Evolutionary conservation across 2,329 filamentous ascomycete genomes (phyloP).

Genomic region (Penicillium verrucosum): DNA sequence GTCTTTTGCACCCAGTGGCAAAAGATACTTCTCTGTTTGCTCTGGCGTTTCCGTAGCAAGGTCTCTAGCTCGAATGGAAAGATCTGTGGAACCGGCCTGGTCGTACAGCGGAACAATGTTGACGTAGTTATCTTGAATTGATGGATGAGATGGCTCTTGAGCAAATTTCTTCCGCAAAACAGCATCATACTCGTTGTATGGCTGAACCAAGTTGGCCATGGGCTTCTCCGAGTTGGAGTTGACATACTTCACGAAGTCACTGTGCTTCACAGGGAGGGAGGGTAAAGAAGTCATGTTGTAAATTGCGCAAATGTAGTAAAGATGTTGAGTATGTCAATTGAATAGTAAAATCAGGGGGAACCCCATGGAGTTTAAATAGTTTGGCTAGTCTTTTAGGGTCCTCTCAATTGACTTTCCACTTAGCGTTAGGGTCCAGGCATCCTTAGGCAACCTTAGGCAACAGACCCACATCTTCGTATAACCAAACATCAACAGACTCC

Average conservation of each 20-base stretch:
- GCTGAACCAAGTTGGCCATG: constrained; percentile 31
- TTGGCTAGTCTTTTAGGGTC: neutral
- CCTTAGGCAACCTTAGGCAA: constrained; percentile 8
- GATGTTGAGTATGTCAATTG: neutral
- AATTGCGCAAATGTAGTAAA: neutral
- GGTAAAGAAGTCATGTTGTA: constrained; percentile 22
- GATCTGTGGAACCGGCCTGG: constrained; percentile 19
- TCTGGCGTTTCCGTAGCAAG: constrained; percentile 29
- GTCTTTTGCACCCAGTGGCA: constrained; percentile 45
- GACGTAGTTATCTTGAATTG: constrained; percentile 29
- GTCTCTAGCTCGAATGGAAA: constrained; percentile 34
- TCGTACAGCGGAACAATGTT: constrained; percentile 38
- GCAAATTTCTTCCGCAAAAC: constrained; percentile 39
- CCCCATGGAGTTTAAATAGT: neutral
- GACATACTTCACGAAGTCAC: constrained; percentile 29
- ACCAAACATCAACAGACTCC: neutral
- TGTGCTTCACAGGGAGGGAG: constrained; percentile 28
- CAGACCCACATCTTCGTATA: neutral
- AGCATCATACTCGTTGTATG: constrained; percentile 39
- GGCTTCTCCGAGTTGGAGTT: constrained; percentile 22
- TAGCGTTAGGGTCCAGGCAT: neutral
- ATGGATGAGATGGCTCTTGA: constrained; percentile 35
- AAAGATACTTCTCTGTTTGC: constrained; percentile 34
- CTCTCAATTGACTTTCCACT: neutral
- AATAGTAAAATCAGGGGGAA: neutral